Evolutionary conservation across 2,329 filamentous ascomycete genomes (phyloP).

Genomic region (Colletotrichum australisinense): DNA sequence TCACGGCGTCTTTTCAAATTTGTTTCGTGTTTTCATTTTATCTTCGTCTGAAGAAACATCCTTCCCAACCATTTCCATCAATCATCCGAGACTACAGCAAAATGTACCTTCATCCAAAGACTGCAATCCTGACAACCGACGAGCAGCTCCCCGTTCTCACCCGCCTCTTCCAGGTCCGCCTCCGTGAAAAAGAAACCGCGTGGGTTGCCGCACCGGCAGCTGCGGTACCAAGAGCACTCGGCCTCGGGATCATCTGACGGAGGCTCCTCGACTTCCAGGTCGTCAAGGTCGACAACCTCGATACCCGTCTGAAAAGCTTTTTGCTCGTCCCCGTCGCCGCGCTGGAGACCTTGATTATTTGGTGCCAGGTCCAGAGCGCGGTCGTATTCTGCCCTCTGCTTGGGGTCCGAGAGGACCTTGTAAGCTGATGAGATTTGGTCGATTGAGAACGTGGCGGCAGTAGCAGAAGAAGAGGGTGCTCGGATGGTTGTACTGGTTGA

Average conservation of each 20-base stretch:
- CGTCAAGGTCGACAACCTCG: conserved; percentile 74
- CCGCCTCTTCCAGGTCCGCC: conserved; percentile 68
- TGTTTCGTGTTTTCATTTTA: not conserved
- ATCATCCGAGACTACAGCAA: conserved; percentile 63
- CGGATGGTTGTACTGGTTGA: conserved; percentile 23
- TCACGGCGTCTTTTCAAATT: not conserved
- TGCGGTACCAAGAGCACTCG: conserved; percentile 62
- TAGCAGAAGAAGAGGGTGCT: not conserved
- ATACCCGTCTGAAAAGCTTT: conserved; percentile 66
- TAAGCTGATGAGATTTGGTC: conserved; percentile 74
- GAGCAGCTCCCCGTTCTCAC: conserved; percentile 69
- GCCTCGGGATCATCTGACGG: conserved; percentile 24
- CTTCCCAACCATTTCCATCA: not conserved
- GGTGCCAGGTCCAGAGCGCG: conserved; percentile 53
- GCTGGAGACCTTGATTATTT: conserved; percentile 38
- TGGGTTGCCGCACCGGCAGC: conserved; percentile 73
- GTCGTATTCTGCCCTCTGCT: conserved; percentile 66
- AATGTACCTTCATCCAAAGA: conserved; percentile 73
- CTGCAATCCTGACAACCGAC: conserved; percentile 76
- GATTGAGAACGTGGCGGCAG: conserved; percentile 56
- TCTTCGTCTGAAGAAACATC: not conserved
- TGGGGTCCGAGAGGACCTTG: conserved; percentile 63
- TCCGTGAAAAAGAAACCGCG: conserved; percentile 70
- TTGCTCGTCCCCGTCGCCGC: conserved; percentile 16
- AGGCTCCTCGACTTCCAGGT: conserved; percentile 65